phyloP scores from a whole-genome alignment of 2,329 filamentous ascomycete genomes.

The Pseudocercospora vitis region DNA sequence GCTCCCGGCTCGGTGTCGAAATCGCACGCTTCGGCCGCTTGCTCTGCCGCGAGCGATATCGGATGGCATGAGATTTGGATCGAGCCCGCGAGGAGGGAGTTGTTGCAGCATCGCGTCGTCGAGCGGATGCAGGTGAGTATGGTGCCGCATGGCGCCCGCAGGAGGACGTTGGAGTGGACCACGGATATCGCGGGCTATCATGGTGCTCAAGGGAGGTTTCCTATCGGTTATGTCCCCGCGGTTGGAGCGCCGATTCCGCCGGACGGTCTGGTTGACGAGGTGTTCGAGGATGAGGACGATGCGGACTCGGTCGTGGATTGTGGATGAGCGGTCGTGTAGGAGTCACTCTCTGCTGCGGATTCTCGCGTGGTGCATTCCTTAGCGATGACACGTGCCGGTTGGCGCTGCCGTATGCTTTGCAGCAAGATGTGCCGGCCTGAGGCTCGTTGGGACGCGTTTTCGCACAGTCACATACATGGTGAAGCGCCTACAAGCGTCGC shows the following conservation, averaged over 20 bases:
- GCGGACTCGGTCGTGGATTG: not conserved
- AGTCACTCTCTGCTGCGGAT: no score
- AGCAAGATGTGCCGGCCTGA: no score
- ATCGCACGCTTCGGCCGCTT: not conserved
- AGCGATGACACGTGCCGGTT: no score
- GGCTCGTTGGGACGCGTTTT: no score
- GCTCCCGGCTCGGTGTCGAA: not conserved
- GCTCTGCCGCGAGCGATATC: not conserved
- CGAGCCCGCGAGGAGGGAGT: not conserved
- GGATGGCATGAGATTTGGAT: constrained; percentile 17
- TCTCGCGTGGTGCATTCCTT: no score
- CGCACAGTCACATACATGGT: no score
- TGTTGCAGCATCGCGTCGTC: not conserved
- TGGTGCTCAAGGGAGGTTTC: constrained; percentile 7
- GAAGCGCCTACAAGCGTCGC: no score
- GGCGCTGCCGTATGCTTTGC: no score
- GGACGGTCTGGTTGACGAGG: not conserved
- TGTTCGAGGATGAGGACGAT: not conserved
- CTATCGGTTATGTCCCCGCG: not conserved
- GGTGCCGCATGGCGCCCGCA: not conserved
- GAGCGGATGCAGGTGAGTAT: not conserved
- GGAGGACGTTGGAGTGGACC: constrained; percentile 8
- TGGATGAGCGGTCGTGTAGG: no score
- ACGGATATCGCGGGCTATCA: constrained; percentile 18
- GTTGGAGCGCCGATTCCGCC: not conserved